A percentile compares a stretch with the other conserved stretches of the same genome.
Evolutionary conservation across 2,329 filamentous ascomycete genomes (phyloP).

Genomic region (Cordyceps farinosa): DNA sequence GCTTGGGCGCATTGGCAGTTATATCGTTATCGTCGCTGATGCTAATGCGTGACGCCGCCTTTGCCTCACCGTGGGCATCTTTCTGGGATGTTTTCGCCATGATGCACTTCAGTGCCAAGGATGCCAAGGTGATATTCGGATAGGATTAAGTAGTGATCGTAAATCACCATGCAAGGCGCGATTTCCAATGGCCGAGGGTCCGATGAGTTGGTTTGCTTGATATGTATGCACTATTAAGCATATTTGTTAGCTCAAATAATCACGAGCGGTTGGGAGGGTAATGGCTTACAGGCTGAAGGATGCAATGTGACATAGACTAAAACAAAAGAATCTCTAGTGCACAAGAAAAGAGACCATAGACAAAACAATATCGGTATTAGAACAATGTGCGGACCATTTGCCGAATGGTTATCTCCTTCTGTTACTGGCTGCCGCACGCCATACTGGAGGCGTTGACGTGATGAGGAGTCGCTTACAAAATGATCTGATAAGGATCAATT

Average conservation of each 20-base stretch:
- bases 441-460: constrained; percentile 19
- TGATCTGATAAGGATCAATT: background rate
- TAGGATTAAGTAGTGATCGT: background rate
- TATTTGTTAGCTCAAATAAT: background rate
- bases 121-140: background rate
- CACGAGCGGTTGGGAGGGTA: background rate
- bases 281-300: no score
- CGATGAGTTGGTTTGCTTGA: background rate
- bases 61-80: background rate
- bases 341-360: no score
- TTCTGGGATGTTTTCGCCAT: background rate
- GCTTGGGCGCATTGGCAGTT: constrained; percentile 24
- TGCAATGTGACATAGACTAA: no score
- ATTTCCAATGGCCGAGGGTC: background rate
- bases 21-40: background rate
- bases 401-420: background rate
- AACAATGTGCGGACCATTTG: no score
- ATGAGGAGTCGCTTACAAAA: constrained; percentile 14
- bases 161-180: background rate
- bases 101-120: background rate
- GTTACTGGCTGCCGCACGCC: constrained; percentile 9
- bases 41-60: background rate
- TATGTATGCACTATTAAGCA: background rate
- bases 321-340: no score
- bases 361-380: no score